These are phyloP conservation scores for Paralagenidium karlingii DNA, from an alignment of 352 stramenopile species.

Conservation along the genomic window DNA sequence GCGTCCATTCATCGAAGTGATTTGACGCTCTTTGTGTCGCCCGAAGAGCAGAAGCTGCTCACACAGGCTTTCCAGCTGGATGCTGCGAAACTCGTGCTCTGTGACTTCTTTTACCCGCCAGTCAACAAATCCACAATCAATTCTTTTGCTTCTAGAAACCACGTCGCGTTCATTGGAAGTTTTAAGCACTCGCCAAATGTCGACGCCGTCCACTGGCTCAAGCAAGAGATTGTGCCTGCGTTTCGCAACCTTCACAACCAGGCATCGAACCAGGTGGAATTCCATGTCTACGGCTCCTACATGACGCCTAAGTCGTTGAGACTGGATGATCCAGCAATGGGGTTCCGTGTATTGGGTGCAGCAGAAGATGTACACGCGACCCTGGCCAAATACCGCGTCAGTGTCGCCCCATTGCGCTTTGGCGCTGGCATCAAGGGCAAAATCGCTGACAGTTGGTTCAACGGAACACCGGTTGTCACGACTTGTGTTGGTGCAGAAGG, in stretches of 20 bases:
- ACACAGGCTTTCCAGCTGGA: constrained; percentile 47
- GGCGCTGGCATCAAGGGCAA: constrained; percentile 93
- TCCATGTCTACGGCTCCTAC: constrained; percentile 86
- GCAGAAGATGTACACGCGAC: constrained; percentile 56
- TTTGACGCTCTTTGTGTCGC: constrained; percentile 61
- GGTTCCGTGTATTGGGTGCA: constrained; percentile 74
- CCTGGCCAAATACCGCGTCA: constrained; percentile 51
- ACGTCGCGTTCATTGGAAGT: constrained; percentile 85
- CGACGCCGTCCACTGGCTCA: constrained; percentile 76
- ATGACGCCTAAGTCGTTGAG: constrained; percentile 28
- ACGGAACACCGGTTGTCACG: constrained; percentile 81
- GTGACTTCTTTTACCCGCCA: constrained; percentile 57
- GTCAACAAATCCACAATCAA: constrained; percentile 6
- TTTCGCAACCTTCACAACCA: constrained; percentile 25
- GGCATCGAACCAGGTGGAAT: constrained; percentile 9
- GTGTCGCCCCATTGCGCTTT: constrained; percentile 86
- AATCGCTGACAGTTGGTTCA: constrained; percentile 88
- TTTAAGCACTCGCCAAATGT: constrained; percentile 90
- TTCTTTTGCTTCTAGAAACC: constrained; percentile 21
- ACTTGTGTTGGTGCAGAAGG: constrained; percentile 85
- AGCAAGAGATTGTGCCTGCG: constrained; percentile 46
- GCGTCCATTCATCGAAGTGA: constrained; percentile 67
- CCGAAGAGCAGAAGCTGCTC: constrained; percentile 45
- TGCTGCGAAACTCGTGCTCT: constrained; percentile 22
- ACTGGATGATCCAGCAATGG: constrained; percentile 26